These are phyloP conservation scores for Hyphopichia pseudoburtonii DNA, from an alignment of 1,139 yeast species.

Conservation along the genomic window DNA sequence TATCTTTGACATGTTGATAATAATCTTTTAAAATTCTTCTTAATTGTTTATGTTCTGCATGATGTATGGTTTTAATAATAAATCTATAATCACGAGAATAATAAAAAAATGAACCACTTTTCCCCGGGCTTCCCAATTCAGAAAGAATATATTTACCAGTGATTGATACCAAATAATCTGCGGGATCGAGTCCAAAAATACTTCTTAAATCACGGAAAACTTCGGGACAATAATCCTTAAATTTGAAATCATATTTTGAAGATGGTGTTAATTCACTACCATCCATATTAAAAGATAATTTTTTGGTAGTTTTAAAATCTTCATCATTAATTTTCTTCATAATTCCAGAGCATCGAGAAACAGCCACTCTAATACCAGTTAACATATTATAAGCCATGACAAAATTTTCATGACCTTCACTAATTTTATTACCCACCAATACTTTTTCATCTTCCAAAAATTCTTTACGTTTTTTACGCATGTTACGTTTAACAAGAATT, in stretches of 20 bases:
- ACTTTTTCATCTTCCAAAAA: conserved; percentile 61
- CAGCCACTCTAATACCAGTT: conserved; percentile 95
- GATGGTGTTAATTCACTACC: conserved; percentile 92
- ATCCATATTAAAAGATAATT: conserved; percentile 80
- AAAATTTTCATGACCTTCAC: conserved; percentile 91
- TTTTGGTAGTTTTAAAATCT: conserved; percentile 72
- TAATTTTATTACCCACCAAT: conserved; percentile 75
- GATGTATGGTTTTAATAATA: conserved; percentile 94
- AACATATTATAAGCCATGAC: conserved; percentile 96
- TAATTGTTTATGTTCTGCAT: conserved; percentile 84
- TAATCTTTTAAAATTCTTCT: conserved; percentile 75
- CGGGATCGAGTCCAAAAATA: conserved; percentile 86
- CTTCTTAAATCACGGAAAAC: conserved; percentile 85
- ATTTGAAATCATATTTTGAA: conserved; percentile 92
- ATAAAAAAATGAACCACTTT: conserved; percentile 94
- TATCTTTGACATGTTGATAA: conserved; percentile 73
- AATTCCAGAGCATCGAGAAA: conserved; percentile 84
- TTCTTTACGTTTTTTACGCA: conserved; percentile 39
- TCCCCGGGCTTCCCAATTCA: conserved; percentile 95
- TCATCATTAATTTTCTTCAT: conserved; percentile 68
- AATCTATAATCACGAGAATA: conserved; percentile 91
- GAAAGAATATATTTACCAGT: conserved; percentile 91
- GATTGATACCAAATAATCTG: conserved; percentile 88
- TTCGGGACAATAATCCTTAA: conserved; percentile 94
- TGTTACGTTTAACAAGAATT: conserved; percentile 41